Conservation (phyloP, 2,329 filamentous ascomycete species). For the Diaporthe ampelina region DNA sequence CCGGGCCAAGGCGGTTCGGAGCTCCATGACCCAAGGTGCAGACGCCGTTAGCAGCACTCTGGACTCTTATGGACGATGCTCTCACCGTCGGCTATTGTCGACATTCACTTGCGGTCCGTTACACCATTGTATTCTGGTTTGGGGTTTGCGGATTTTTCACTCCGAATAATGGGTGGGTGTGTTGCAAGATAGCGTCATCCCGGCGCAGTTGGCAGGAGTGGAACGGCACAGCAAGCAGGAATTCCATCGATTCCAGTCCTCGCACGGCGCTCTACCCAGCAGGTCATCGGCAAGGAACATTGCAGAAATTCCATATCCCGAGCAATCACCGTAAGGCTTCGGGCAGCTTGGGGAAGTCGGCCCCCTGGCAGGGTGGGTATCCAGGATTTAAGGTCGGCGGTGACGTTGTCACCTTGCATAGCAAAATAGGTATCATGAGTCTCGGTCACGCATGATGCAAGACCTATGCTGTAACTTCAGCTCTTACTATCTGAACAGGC, state of each 20-base stretch:
- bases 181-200: not conserved
- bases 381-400: not conserved
- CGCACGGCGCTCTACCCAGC: not conserved
- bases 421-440: slow-evolving; percentile 21
- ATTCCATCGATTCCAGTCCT: not conserved
- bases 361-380: not conserved
- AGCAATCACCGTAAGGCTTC: slow-evolving; percentile 9
- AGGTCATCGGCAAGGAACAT: slow-evolving; percentile 24
- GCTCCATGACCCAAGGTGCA: slow-evolving; percentile 4
- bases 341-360: not conserved
- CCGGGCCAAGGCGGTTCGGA: slow-evolving; percentile 27
- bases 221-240: not conserved
- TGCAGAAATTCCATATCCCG: slow-evolving; percentile 15
- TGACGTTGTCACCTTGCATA: not conserved
- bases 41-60: slow-evolving; percentile 2
- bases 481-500: not conserved
- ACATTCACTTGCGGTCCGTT: not conserved
- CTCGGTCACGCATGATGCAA: slow-evolving; percentile 26
- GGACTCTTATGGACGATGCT: not conserved
- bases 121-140: not conserved
- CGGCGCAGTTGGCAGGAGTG: not conserved
- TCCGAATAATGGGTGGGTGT: not conserved
- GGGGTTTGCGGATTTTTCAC: not conserved
- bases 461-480: not conserved
- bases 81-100: not conserved